A percentile compares a stretch with the other conserved stretches of the same genome.
These are phyloP conservation scores for Wallacemonas collosoma DNA, from an alignment of 208 protist species.

Conservation along the genomic window DNA sequence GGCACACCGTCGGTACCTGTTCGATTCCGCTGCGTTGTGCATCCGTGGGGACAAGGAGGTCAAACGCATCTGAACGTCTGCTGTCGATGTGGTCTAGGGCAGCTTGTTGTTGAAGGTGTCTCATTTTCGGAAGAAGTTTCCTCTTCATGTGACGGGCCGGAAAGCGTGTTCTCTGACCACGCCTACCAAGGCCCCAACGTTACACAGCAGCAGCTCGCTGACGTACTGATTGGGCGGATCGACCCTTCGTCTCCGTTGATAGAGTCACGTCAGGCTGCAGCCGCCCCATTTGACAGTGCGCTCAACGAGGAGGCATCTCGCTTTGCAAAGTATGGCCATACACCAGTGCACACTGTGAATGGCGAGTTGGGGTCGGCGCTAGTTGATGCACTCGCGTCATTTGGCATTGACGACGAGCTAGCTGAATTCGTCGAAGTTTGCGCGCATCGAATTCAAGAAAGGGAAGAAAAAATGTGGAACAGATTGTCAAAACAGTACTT, in stretches of 20 bases:
- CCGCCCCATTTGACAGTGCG: background rate
- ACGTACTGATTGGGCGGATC: conserved; percentile 9
- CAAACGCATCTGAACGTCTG: conserved; percentile 23
- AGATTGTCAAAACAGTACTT: too few relatives aligned
- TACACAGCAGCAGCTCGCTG: background rate
- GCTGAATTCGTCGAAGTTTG: conserved; percentile 31
- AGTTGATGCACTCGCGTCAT: conserved; percentile 19
- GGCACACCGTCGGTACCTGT: conserved; percentile 8
- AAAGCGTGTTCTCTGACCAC: conserved; percentile 5
- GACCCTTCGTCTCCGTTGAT: conserved; percentile 22
- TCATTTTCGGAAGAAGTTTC: conserved; percentile 16
- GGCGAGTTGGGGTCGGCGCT: conserved; percentile 19
- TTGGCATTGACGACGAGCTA: conserved; percentile 33
- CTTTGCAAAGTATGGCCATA: conserved; percentile 28
- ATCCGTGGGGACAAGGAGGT: conserved; percentile 13
- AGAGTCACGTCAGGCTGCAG: background rate
- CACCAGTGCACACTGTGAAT: conserved; percentile 30
- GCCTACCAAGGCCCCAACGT: background rate
- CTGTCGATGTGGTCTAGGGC: conserved; percentile 21
- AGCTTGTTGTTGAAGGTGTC: conserved; percentile 27
- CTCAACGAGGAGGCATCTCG: conserved; percentile 2
- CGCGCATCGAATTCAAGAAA: conserved; percentile 13
- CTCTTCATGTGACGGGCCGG: conserved; percentile 14
- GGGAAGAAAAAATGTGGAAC: too few relatives aligned
- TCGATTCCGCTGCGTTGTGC: conserved; percentile 28